Percentiles rank a stretch among this genome's conserved stretches.
Evolutionary conservation across 2,329 filamentous ascomycete genomes (phyloP).

Genomic region (Microsporum ferrugineum): DNA sequence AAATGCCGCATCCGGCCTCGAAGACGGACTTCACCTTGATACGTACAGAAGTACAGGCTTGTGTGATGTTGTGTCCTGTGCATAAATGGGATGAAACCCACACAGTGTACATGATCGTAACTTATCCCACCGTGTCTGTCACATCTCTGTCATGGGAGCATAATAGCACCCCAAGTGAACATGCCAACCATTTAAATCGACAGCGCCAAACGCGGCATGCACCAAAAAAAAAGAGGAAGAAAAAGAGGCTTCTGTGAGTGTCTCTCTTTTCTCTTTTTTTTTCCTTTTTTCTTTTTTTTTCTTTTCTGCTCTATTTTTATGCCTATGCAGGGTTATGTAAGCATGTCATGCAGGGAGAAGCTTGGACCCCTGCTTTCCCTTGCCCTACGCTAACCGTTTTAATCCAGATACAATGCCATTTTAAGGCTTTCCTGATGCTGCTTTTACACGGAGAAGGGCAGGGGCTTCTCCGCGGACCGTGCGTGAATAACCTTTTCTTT

Average conservation of each 20-base stretch:
- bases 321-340: neutral
- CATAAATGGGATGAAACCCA: no score
- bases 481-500: neutral
- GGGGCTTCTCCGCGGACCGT: constrained; percentile 1
- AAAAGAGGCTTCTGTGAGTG: no score
- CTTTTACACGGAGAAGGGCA: neutral
- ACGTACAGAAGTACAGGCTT: no score
- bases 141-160: no score
- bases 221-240: neutral
- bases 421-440: neutral
- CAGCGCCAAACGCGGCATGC: constrained; percentile 4
- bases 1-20: neutral
- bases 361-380: neutral
- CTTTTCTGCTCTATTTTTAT: neutral
- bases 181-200: neutral
- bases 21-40: no score
- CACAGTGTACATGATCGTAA: no score
- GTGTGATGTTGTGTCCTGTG: no score
- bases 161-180: no score
- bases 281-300: neutral
- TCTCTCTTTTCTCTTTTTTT: no score
- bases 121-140: no score
- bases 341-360: constrained; percentile 4
- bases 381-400: neutral
- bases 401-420: neutral